Evolutionary conservation across 2,329 filamentous ascomycete genomes (phyloP).

Genomic region (Monosporascus sp.): DNA sequence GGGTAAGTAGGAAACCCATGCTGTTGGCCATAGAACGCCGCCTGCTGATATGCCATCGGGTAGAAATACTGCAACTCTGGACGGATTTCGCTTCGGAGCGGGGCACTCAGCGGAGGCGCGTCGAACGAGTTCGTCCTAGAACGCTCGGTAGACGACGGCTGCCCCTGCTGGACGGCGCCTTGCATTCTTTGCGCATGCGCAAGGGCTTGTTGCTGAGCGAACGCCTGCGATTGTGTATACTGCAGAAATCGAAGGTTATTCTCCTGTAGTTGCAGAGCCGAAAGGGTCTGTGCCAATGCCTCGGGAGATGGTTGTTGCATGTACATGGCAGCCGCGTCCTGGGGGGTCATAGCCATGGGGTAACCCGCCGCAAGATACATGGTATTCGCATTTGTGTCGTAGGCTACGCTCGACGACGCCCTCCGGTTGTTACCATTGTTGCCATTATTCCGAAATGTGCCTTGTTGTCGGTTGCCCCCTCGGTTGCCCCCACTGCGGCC

Average conservation of each 20-base stretch:
- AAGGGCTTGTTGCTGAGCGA: constrained; percentile 38
- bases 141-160: constrained; percentile 39
- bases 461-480: constrained; percentile 41
- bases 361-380: constrained; percentile 36
- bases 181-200: constrained; percentile 40
- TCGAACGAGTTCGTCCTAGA: constrained; percentile 61
- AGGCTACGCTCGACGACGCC: constrained; percentile 48
- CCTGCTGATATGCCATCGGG: constrained; percentile 34
- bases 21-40: constrained; percentile 40
- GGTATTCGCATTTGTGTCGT: constrained; percentile 37
- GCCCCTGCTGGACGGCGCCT: constrained; percentile 26
- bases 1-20: constrained; percentile 49
- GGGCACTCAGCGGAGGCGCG: constrained; percentile 53
- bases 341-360: constrained; percentile 35
- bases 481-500: constrained; percentile 39
- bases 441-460: constrained; percentile 32
- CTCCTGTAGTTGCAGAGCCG: constrained; percentile 42
- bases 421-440: constrained; percentile 41
- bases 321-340: constrained; percentile 45
- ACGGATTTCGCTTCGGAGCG: constrained; percentile 49
- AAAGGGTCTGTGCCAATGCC: constrained; percentile 37
- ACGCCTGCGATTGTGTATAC: constrained; percentile 40
- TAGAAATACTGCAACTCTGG: constrained; percentile 50
- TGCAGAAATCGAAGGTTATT: constrained; percentile 40
- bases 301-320: constrained; percentile 36